Evolutionary conservation across 495 filamentous ascomycete species (phyloP), one percentile per base, ranked within the genome.

Genomic region (Neurospora tetraspora): DNA sequence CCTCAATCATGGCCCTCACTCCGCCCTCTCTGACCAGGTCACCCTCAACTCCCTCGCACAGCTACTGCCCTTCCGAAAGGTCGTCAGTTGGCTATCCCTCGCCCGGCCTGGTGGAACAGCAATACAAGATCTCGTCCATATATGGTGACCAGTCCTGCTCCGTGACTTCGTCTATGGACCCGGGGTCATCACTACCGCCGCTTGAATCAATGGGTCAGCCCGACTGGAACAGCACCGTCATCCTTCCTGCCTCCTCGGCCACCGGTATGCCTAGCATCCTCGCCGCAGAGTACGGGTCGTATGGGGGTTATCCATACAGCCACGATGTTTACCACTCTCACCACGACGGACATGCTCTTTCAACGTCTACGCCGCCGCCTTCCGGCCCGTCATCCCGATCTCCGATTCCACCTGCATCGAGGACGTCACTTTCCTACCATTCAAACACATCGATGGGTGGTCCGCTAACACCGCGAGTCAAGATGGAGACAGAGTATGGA

Each of bases 211-310:
- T 84, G 79, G 79, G 79, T 69, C 83, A 82, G 10, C 76, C 82
- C 43, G 82, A 81, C 68, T 85, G 83, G 83, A 80, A 74, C 75
- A 80, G 72, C 72, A 38, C 76, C 11, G 77, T 82, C 27, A 78
- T 84, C 53, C 80, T 84, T 45, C 77, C 81, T 36, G 77, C 77
- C 70, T 82, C 84, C 59, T 80, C 83, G 0, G 80, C 82, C 38
- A 75, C 80, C 59, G 76, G 78, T 69, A 80, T 83, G 76, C 83
- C 85, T 71, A 84, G 82, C 72, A 84, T 88, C 69, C 80, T 88
- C 69, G 82, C 85, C 34, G 79, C 82, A 61, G 87, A 86, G 38
- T 89, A 88, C 77, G 85, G 86, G 72, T 76, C 84, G 31, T 89
- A 87, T 74, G 81, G 82, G 61, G 81, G 80, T 70, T 86, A 85